Conservation (phyloP, 2,329 filamentous ascomycete genomes). For the Lithohypha guttulata region DNA sequence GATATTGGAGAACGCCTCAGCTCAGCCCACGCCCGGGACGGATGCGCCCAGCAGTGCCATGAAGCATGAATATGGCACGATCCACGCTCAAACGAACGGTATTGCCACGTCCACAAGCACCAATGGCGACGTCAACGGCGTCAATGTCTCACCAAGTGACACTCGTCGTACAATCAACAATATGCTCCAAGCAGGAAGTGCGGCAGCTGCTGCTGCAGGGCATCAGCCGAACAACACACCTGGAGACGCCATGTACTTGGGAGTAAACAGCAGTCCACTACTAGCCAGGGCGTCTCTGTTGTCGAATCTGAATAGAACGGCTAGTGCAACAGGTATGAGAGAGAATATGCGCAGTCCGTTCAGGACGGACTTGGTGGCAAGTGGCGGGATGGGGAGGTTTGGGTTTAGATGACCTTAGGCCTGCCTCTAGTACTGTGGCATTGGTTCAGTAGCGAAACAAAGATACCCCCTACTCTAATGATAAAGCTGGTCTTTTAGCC, state of each 20-base stretch:
- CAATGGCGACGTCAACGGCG: background rate
- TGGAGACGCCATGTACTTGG: background rate
- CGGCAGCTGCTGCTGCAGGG: background rate
- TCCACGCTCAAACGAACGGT: constrained; percentile 1
- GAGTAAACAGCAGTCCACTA: background rate
- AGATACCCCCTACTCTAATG: too few species aligned
- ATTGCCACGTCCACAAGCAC: background rate
- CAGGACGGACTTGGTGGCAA: background rate
- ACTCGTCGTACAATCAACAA: constrained; percentile 3
- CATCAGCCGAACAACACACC: background rate
- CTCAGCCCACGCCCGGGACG: constrained; percentile 32
- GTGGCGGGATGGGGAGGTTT: constrained; percentile 7
- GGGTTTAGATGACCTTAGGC: constrained; percentile 6
- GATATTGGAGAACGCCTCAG: constrained; percentile 34
- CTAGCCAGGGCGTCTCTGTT: constrained; percentile 2
- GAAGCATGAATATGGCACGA: background rate
- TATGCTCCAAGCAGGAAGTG: background rate
- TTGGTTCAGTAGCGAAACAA: too few species aligned
- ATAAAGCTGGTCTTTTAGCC: too few species aligned
- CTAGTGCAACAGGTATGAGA: background rate
- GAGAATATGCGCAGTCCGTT: constrained; percentile 5
- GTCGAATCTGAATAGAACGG: constrained; percentile 4
- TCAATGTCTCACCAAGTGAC: background rate
- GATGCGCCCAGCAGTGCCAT: constrained; percentile 32
- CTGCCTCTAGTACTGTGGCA: too few species aligned